Base-by-base conservation (phyloP, 768 basidiomycete species). In the Hericium rajendrae region DNA sequence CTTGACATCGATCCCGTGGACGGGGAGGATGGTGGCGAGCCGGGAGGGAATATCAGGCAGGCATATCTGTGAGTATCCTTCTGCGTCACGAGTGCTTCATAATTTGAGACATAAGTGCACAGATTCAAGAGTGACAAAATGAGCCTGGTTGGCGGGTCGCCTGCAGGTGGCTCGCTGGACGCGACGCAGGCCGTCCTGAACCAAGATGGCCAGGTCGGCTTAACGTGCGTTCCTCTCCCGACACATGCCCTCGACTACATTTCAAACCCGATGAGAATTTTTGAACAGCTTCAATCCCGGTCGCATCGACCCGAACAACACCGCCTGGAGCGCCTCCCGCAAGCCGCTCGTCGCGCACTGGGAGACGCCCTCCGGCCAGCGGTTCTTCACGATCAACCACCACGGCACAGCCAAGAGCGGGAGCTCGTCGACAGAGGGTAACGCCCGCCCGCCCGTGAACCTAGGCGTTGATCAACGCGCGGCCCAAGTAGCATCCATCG, bases 301-400 rank as follows among this genome's bases (percentile, higher is more conserved):
- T 20, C 79, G 82, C 53, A 78, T 85, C 43, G 78, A 83, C 46
- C 84, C 84, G 4, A 73, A 69, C 22, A 80, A 79, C 62, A 51
- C 67, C 10, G 80, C 79, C 2, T 85, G 83, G 83, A 70, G 70
- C 16, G 69, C 74, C 22, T 78, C 80, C 4, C 76, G 83, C 49
- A 84, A 85, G 65, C 82, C 84, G 0, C 71, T 85, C 9, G 80
- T 77, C 4, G 82, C 82, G 0, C 73, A 75, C 26, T 85, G 82
- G 81, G 66, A 73, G 56, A 79, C 80, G 3, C 53, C 67, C 2
- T 60, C 66, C 12, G 79, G 80, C 8, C 58, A 69, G 6, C 72
- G 73, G 13, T 73, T 83, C 59, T 83, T 77, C 67, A 82, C 82
- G 8, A 71, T 85, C 59, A 84, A 84, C 66, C 69, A 84, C 6